These are phyloP conservation scores for Amanita pseudoporphyria DNA, from an alignment of 768 basidiomycete species.

Conservation along the genomic window DNA sequence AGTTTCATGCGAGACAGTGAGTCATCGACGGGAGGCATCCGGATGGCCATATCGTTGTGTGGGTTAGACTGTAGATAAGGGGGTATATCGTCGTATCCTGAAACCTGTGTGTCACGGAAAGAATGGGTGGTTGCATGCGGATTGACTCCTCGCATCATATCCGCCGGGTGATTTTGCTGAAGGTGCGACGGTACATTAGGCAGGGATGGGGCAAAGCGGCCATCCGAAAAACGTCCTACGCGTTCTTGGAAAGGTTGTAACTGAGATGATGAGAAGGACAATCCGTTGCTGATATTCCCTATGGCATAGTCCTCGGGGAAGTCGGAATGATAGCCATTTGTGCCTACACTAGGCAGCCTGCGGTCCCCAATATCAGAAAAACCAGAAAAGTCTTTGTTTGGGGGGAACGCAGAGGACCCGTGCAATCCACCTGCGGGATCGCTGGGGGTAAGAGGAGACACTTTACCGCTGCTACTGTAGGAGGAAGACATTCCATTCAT, in stretches of 20 bases:
- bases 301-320: constrained; percentile 58
- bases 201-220: constrained; percentile 38
- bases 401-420: constrained; percentile 42
- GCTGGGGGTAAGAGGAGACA: constrained; percentile 64
- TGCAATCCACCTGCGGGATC: constrained; percentile 53
- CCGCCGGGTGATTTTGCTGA: constrained; percentile 35
- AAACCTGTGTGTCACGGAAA: constrained; percentile 43
- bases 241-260: constrained; percentile 55
- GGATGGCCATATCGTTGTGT: constrained; percentile 47
- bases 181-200: constrained; percentile 41
- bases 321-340: constrained; percentile 44
- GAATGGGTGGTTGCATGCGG: constrained; percentile 57
- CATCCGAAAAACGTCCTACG: constrained; percentile 44
- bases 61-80: constrained; percentile 44
- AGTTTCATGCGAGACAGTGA: constrained; percentile 58
- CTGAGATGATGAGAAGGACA: constrained; percentile 38
- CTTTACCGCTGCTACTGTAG: constrained; percentile 64
- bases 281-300: constrained; percentile 32
- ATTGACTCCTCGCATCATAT: constrained; percentile 57
- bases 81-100: constrained; percentile 49
- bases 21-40: constrained; percentile 55
- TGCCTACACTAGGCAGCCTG: constrained; percentile 36
- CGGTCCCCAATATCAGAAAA: constrained; percentile 59
- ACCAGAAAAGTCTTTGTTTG: constrained; percentile 46
- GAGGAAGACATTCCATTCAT: constrained; percentile 54